Percentiles rank a stretch among this genome's conserved stretches.
phyloP scores from a whole-genome alignment of 78 protist species.

The Salpingoeca rosetta region DNA sequence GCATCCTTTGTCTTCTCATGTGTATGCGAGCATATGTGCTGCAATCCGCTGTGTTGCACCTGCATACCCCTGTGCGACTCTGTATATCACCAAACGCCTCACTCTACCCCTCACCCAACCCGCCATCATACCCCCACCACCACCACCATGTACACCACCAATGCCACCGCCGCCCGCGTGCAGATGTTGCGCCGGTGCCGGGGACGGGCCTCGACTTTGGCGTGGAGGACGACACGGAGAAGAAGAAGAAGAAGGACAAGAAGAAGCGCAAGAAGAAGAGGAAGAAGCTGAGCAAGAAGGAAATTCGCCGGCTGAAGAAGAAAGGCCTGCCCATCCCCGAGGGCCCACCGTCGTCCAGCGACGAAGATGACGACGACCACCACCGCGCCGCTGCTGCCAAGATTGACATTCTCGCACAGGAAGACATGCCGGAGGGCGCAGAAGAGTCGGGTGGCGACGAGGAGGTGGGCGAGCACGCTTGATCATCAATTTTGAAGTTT shows the following conservation, averaged over 20 bases:
- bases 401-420: neutral
- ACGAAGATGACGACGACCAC: too few relatives aligned
- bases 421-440: neutral
- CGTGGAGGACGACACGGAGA: neutral
- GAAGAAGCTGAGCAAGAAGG: neutral
- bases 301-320: neutral
- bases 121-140: too few relatives aligned
- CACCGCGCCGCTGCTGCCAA: neutral
- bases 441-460: neutral
- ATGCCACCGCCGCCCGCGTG: too few relatives aligned
- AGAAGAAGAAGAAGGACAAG: neutral
- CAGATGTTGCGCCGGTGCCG: too few relatives aligned
- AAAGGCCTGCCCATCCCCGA: neutral
- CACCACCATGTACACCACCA: too few relatives aligned
- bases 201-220: neutral
- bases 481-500: neutral
- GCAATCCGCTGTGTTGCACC: too few relatives aligned
- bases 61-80: too few relatives aligned
- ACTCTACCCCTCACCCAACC: too few relatives aligned
- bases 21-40: too few relatives aligned
- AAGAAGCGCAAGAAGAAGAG: neutral
- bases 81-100: too few relatives aligned
- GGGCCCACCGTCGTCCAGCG: neutral
- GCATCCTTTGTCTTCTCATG: too few relatives aligned
- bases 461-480: neutral